Evolutionary conservation across 768 basidiomycete species (phyloP).

Genomic region (Leucosporidium scottii): DNA sequence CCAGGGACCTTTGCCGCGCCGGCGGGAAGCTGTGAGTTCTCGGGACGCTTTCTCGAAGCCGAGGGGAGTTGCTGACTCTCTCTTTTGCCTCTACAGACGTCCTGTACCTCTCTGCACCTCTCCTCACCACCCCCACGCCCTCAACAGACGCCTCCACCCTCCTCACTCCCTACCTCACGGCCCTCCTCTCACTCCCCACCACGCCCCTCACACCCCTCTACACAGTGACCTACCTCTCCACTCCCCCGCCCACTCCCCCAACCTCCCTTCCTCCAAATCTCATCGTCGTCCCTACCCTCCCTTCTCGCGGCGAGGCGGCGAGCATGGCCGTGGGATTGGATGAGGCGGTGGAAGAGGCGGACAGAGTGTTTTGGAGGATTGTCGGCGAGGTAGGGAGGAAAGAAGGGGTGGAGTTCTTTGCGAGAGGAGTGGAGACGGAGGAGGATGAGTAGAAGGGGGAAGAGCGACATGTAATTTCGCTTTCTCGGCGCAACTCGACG

Average conservation of each 20-base stretch:
- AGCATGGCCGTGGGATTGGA: conserved; percentile 11
- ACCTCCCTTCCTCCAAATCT: conserved; percentile 14
- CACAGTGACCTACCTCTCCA: neutral
- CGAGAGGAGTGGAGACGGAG: neutral
- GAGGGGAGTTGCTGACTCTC: neutral
- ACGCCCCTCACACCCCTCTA: conserved; percentile 1
- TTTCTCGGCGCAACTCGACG: too few species aligned
- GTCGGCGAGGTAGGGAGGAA: conserved; percentile 21
- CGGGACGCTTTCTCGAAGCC: neutral
- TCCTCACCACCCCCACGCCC: conserved; percentile 46
- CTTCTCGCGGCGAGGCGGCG: neutral
- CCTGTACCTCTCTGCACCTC: conserved; percentile 45
- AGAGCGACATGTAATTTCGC: too few species aligned
- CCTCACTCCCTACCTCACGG: conserved; percentile 18
- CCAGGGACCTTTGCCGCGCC: conserved; percentile 69
- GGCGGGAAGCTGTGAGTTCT: conserved; percentile 58
- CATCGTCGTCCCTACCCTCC: conserved; percentile 3
- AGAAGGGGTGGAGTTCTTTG: conserved; percentile 31
- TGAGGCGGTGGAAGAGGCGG: neutral
- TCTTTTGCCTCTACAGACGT: conserved; percentile 42
- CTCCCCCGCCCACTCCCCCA: neutral
- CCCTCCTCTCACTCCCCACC: conserved; percentile 11
- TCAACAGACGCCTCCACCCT: neutral
- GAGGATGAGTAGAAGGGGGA: conserved; percentile 3
- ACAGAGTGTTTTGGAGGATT: conserved; percentile 23